A percentile compares a stretch with the other conserved stretches of the same genome.
Conservation (phyloP, 176 grass and related monocot species). For the Poa annua region DNA sequence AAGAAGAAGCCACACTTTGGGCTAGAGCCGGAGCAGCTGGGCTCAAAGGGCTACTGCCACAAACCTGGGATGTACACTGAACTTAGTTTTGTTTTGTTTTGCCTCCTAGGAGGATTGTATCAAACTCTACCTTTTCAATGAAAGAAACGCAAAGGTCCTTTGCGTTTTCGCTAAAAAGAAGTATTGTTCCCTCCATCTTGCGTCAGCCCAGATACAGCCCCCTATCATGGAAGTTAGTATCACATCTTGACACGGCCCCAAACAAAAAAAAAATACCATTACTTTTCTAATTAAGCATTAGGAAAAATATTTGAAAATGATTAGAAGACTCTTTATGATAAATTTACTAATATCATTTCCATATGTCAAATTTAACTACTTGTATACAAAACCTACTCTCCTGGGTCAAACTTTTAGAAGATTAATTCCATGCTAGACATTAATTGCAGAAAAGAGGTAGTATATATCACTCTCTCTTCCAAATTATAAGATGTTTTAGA, state of each 20-base stretch:
- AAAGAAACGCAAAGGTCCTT: no score
- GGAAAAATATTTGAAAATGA: conserved; percentile 7
- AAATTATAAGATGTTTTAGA: no score
- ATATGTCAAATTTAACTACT: conserved; percentile 17
- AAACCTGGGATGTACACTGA: no score
- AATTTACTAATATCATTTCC: conserved; percentile 15
- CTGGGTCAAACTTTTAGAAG: neutral
- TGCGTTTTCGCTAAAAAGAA: no score
- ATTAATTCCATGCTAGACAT: conserved; percentile 4
- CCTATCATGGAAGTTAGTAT: neutral
- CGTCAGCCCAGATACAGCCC: neutral
- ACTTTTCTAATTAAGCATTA: neutral
- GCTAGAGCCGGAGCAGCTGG: no score
- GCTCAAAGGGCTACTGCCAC: no score
- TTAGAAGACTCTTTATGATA: neutral
- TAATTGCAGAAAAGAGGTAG: neutral
- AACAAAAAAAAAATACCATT: conserved; percentile 1
- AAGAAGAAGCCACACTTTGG: no score
- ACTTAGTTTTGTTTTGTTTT: no score
- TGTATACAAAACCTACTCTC: neutral
- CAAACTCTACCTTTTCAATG: no score
- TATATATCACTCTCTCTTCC: neutral
- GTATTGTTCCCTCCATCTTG: conserved; percentile 19
- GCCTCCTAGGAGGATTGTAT: no score
- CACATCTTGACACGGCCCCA: neutral